A percentile compares a stretch with the other conserved stretches of the same genome.
These are phyloP conservation scores for Phytophthora macrochlamydospora DNA, from an alignment of 352 stramenopile species.

Conservation along the genomic window DNA sequence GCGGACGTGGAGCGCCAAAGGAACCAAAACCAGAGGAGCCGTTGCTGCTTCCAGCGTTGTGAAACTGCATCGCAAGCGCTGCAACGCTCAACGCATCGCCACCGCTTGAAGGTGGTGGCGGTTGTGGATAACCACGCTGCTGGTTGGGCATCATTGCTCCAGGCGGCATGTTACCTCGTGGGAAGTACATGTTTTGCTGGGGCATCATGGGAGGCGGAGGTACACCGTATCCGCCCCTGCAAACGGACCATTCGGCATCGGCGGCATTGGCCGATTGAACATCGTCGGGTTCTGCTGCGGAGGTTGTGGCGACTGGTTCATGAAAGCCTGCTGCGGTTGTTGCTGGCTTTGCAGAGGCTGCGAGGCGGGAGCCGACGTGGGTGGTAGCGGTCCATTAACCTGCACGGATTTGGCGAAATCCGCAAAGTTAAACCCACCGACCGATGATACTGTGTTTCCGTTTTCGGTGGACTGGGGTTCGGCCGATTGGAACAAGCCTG, in stretches of 20 bases:
- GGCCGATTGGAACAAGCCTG: constrained; percentile 24
- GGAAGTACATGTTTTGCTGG: constrained; percentile 39
- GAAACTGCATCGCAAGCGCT: constrained; percentile 84
- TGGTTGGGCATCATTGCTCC: constrained; percentile 22
- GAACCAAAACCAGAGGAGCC: constrained; percentile 40
- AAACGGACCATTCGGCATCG: constrained; percentile 33
- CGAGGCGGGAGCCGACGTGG: constrained; percentile 16
- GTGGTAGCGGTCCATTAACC: constrained; percentile 19
- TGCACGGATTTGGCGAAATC: constrained; percentile 53
- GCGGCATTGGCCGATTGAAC: constrained; percentile 27
- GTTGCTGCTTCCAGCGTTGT: constrained; percentile 36
- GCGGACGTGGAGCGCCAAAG: constrained; percentile 37
- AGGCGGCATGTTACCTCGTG: constrained; percentile 30
- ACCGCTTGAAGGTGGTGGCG: constrained; percentile 28
- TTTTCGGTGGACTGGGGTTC: constrained; percentile 13
- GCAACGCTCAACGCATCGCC: constrained; percentile 56
- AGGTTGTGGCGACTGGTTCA: constrained; percentile 18
- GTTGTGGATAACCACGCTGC: constrained; percentile 32
- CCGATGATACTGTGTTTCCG: constrained; percentile 1
- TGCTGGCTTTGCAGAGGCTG: constrained; percentile 24
- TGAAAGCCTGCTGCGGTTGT: constrained; percentile 25
- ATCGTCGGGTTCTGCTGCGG: constrained; percentile 29
- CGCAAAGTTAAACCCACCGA: constrained; percentile 47
- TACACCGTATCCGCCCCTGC: constrained; percentile 19
- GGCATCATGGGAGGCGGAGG: constrained; percentile 33